These are phyloP conservation scores for Nannochloropsis salina DNA, from an alignment of 108 stramenopile genomes.

Conservation along the genomic window DNA sequence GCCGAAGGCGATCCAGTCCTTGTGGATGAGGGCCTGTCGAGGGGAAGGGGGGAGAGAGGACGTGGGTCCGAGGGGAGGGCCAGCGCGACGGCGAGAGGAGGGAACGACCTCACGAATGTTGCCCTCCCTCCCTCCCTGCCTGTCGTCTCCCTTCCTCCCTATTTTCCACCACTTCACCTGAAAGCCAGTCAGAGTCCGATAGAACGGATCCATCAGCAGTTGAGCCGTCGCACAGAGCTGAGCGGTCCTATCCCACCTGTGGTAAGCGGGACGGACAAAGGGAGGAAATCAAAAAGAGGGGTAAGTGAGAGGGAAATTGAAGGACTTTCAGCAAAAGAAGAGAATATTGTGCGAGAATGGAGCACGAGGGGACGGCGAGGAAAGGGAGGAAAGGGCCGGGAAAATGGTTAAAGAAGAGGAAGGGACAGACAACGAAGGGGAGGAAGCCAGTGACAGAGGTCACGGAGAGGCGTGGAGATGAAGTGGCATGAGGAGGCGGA, in stretches of 20 bases:
- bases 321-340: no score
- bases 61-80: neutral
- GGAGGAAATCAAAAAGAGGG: neutral
- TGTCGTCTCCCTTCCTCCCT: neutral
- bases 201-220: slow-evolving; percentile 89
- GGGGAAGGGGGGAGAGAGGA: neutral
- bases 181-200: slow-evolving; percentile 87
- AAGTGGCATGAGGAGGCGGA: neutral
- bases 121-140: neutral
- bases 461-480: neutral
- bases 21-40: slow-evolving; percentile 73
- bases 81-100: neutral
- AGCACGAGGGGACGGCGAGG: no score
- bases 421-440: neutral
- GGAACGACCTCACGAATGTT: neutral
- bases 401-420: no score
- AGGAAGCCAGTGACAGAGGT: neutral
- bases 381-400: no score
- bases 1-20: slow-evolving; percentile 95
- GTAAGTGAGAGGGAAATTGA: no score
- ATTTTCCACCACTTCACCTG: neutral
- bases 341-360: no score
- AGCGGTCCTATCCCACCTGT: slow-evolving; percentile 86
- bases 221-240: slow-evolving; percentile 73
- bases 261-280: neutral